Evolutionary conservation across 2,329 filamentous ascomycete genomes (phyloP), one percentile per base, ranked within the genome.

Genomic region (Hypoxylon rubiginosum): DNA sequence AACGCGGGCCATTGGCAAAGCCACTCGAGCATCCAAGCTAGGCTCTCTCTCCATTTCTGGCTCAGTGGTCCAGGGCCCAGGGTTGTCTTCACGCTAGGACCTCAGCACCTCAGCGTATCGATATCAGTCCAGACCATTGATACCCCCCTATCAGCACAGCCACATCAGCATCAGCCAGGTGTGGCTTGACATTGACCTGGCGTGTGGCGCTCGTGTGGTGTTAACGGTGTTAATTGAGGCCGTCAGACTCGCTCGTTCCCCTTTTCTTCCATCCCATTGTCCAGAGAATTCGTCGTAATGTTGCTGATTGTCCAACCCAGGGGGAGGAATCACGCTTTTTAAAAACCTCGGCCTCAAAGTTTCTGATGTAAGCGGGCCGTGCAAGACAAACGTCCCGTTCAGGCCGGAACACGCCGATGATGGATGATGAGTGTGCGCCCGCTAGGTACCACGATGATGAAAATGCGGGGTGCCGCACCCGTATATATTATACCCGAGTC

Each of bases 401-500:
- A 43, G 13, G 11, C 15, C 6, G 17, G 19, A 46, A 24, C 39
- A 17, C 17, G 34, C 3, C 4, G 3, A 11, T 7, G 26, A 7
- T 34, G n/a, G n/a, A n/a, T n/a, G n/a, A n/a, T n/a, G n/a, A n/a
- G n/a, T n/a, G n/a, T n/a, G n/a, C n/a, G n/a, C n/a, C n/a, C n/a
- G n/a, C n/a, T n/a, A n/a, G n/a, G n/a, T n/a, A n/a, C n/a, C 21
- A 30, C 21, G 45, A 49, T 49, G 15, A 36, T 36, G 34, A 3
- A n/a, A 52, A 36, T 36, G 49, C 30, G 49, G 49, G 49, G 49
- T 39, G 49, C 48, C 39, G 49, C 49, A 9, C 36, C 5, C 8
- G 30, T 52, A 21, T 32, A 39, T 52, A n/a, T 34, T 34, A 17
- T 17, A 32, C 24, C 49, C 15, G 24, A 26, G 1, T 3, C 1